A percentile compares a stretch with the other conserved stretches of the same genome.
Evolutionary conservation across 805 yeast genomes (phyloP).

Genomic region (Kregervanrija delftensis): DNA sequence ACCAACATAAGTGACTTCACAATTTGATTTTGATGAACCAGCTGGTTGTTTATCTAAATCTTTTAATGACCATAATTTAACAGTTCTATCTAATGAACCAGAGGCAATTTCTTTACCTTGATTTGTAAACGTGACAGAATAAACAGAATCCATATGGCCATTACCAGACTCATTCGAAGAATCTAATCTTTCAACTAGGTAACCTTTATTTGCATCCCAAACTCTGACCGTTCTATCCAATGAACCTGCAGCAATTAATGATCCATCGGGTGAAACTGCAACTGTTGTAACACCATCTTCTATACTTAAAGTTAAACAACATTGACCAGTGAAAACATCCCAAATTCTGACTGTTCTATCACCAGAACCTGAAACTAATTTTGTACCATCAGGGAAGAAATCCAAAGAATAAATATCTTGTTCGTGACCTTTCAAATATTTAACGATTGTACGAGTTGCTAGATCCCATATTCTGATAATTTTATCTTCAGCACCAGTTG

Average conservation of each 20-base stretch:
- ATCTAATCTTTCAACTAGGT: slow-evolving; percentile 85
- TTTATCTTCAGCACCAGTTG: slow-evolving; percentile 90
- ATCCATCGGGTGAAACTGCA: slow-evolving; percentile 93
- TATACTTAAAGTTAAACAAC: slow-evolving; percentile 79
- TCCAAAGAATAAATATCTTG: slow-evolving; percentile 96
- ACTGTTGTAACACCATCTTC: slow-evolving; percentile 99
- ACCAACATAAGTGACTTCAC: slow-evolving; percentile 91
- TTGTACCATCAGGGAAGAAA: slow-evolving; percentile 89
- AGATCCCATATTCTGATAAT: slow-evolving; percentile 95
- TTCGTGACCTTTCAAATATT: slow-evolving; percentile 87
- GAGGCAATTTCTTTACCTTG: slow-evolving; percentile 88
- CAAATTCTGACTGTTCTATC: slow-evolving; percentile 95
- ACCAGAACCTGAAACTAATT: slow-evolving; percentile 92
- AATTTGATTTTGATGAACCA: slow-evolving; percentile 41
- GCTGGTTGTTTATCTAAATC: slow-evolving; percentile 42
- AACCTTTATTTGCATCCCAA: slow-evolving; percentile 93
- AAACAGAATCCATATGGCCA: slow-evolving; percentile 94
- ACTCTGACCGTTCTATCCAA: slow-evolving; percentile 92
- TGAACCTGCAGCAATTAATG: slow-evolving; percentile 92
- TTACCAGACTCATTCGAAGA: slow-evolving; percentile 82
- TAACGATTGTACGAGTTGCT: slow-evolving; percentile 74
- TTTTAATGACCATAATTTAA: slow-evolving; percentile 90
- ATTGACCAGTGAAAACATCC: slow-evolving; percentile 88
- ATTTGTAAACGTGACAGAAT: slow-evolving; percentile 88
- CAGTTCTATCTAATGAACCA: slow-evolving; percentile 93